These are phyloP conservation scores for Houttuynia cordata DNA, from an alignment of 164 flowering plant species.

Conservation along the genomic window DNA sequence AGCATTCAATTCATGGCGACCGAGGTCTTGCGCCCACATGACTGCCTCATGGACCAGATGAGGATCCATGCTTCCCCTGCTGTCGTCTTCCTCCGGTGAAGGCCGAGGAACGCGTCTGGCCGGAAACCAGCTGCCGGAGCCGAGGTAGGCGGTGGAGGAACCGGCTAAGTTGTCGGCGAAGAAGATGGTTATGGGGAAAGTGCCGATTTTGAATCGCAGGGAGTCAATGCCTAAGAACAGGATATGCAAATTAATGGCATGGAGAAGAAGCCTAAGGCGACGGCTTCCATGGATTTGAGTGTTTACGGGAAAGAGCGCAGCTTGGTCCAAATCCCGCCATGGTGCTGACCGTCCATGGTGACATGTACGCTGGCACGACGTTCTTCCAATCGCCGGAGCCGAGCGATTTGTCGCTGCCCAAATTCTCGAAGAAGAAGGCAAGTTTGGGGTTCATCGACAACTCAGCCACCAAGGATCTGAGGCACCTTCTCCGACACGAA, in stretches of 20 bases:
- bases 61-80: not conserved
- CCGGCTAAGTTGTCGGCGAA: slow-evolving; percentile 13
- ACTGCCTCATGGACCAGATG: slow-evolving; percentile 5
- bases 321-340: slow-evolving; percentile 26
- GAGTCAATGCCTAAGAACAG: slow-evolving; percentile 12
- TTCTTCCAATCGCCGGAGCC: slow-evolving; percentile 53
- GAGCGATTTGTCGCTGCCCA: slow-evolving; percentile 51
- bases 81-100: slow-evolving; percentile 1
- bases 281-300: slow-evolving; percentile 8
- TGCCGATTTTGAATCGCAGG: slow-evolving; percentile 35
- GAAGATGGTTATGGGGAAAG: slow-evolving; percentile 11
- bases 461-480: slow-evolving; percentile 32
- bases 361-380: slow-evolving; percentile 53
- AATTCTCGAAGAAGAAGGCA: slow-evolving; percentile 31
- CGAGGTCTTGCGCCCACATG: slow-evolving; percentile 4
- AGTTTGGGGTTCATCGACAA: slow-evolving; percentile 11
- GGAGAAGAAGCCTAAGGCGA: slow-evolving; percentile 2
- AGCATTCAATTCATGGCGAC: not conserved
- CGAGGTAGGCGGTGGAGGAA: not conserved
- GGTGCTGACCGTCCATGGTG: not conserved
- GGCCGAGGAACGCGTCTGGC: not conserved
- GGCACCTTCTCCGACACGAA: slow-evolving; percentile 42
- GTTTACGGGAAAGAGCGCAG: slow-evolving; percentile 12
- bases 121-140: not conserved
- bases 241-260: not conserved